A percentile compares a stretch with the other conserved stretches of the same genome.
Evolutionary conservation across 768 basidiomycete species (phyloP).

Genomic region (Pleurotus ostreatus): DNA sequence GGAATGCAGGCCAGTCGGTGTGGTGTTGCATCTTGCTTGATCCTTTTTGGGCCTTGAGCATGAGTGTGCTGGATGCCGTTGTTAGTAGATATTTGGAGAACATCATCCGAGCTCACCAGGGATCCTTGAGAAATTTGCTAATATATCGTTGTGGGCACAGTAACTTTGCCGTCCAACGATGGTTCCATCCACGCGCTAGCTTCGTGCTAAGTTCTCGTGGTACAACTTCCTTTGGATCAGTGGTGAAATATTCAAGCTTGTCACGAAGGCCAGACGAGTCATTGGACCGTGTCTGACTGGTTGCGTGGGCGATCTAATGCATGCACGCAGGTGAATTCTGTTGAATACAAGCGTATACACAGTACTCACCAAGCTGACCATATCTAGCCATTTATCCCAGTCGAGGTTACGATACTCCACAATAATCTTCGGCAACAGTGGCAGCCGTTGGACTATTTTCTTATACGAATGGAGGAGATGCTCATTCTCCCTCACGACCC

Average conservation of each 20-base stretch:
- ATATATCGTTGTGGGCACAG: not conserved
- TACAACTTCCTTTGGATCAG: not conserved
- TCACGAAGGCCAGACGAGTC: not conserved
- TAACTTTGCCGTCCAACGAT: not conserved
- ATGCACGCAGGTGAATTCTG: not conserved
- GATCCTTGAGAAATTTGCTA: too few species aligned
- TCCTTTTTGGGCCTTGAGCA: not conserved
- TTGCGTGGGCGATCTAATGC: not conserved
- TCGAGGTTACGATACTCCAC: not conserved
- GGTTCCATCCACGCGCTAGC: not conserved
- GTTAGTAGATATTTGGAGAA: too few species aligned
- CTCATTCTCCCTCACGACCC: not conserved
- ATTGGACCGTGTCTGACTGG: not conserved
- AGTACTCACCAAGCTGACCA: not conserved
- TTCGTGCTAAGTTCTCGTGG: not conserved
- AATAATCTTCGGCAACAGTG: not conserved
- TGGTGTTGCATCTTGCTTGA: not conserved
- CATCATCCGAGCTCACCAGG: too few species aligned
- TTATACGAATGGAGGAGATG: not conserved
- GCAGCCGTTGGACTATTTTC: not conserved
- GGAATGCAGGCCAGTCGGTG: slow-evolving; percentile 15
- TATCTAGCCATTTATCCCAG: not conserved
- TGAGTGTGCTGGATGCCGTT: not conserved
- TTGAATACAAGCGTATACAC: not conserved
- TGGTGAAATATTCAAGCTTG: not conserved